phyloP scores from a whole-genome alignment of 768 basidiomycete genomes.

The Hebeloma cylindrosporum region DNA sequence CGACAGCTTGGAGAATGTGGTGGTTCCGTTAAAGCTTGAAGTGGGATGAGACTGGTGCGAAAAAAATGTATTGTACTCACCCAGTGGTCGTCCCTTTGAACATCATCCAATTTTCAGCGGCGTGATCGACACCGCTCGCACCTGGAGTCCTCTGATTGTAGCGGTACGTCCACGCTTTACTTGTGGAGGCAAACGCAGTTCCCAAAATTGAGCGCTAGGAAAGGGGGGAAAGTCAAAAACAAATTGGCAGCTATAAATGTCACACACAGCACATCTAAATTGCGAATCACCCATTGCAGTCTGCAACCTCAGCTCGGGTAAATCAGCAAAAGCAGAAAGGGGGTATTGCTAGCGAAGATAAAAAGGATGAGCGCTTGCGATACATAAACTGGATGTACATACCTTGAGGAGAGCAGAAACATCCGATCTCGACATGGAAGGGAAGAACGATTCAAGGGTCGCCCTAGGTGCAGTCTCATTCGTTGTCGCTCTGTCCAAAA shows the following conservation, averaged over 20 bases:
- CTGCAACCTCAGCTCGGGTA: constrained; percentile 40
- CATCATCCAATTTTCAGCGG: constrained; percentile 72
- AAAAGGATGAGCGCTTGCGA: neutral
- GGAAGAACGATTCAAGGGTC: constrained; percentile 44
- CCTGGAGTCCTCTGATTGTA: constrained; percentile 51
- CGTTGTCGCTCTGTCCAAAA: constrained; percentile 44
- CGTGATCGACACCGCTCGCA: constrained; percentile 40
- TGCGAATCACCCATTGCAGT: constrained; percentile 50
- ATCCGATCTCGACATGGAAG: constrained; percentile 40
- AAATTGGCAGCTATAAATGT: neutral
- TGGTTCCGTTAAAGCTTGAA: constrained; percentile 51
- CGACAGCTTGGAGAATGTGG: constrained; percentile 46
- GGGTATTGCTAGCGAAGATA: constrained; percentile 41
- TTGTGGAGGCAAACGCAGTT: constrained; percentile 35
- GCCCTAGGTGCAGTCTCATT: constrained; percentile 57
- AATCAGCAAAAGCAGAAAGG: constrained; percentile 42
- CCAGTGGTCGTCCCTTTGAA: constrained; percentile 61
- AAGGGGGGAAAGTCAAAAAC: constrained; percentile 27
- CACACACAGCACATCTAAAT: constrained; percentile 54
- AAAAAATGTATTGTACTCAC: constrained; percentile 30
- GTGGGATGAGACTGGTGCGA: neutral
- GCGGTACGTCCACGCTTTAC: constrained; percentile 51
- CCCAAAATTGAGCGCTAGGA: constrained; percentile 45
- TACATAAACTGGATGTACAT: neutral
- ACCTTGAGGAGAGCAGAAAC: constrained; percentile 37